A percentile compares a stretch with the other conserved stretches of the same genome.
Conservation (phyloP, 2,329 filamentous ascomycete genomes). For the Thielaviopsis populi region DNA sequence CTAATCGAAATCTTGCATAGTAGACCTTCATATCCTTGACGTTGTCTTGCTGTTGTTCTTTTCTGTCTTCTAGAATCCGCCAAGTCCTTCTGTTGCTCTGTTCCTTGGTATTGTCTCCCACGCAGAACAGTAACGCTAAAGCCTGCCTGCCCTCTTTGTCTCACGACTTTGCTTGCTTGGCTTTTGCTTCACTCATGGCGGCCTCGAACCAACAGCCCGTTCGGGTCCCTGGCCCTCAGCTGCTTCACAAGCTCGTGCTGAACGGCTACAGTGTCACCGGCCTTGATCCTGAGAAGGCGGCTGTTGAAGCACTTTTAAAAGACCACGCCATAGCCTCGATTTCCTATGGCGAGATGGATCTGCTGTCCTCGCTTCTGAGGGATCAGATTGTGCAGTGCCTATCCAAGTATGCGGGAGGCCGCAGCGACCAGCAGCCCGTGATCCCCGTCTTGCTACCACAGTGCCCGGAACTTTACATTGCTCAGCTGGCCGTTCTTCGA, state of each 20-base stretch:
- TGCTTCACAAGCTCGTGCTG: conserved; percentile 45
- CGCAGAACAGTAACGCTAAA: too few species aligned
- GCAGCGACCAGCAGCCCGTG: conserved; percentile 26
- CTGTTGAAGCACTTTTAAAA: background rate
- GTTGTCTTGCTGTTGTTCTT: too few species aligned
- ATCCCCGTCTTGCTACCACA: conserved; percentile 69
- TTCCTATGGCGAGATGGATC: conserved; percentile 2
- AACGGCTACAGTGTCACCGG: background rate
- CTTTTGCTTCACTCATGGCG: background rate
- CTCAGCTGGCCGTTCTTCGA: conserved; percentile 63
- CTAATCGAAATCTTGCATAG: too few species aligned
- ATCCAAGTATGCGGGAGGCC: background rate
- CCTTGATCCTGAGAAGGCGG: background rate
- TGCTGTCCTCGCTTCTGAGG: background rate
- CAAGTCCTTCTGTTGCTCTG: background rate
- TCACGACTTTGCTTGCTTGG: background rate
- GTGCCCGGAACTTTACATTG: conserved; percentile 60
- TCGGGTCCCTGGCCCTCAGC: conserved; percentile 29
- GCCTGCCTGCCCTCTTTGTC: background rate
- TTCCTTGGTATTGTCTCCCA: background rate
- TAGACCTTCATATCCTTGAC: too few species aligned
- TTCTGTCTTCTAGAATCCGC: background rate
- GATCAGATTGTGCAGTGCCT: background rate
- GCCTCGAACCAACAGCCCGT: conserved; percentile 29
- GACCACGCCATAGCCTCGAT: background rate